These are phyloP conservation scores for Pilobolus umbonatus DNA, from an alignment of 192 early-diverging fungal species.

Conservation along the genomic window DNA sequence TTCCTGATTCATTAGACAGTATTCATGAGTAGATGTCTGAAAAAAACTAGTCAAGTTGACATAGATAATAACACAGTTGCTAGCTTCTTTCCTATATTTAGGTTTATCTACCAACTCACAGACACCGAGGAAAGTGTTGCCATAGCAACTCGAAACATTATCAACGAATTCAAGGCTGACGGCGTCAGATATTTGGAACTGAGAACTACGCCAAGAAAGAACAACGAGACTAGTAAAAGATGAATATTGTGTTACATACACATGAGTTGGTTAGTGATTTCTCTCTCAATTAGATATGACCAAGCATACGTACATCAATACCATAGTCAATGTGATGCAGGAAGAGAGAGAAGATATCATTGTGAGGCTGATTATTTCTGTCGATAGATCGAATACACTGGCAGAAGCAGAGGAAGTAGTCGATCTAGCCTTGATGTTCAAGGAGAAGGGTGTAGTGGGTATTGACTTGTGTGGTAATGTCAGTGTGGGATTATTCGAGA, in stretches of 20 bases:
- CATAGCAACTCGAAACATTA: slow-evolving; percentile 33
- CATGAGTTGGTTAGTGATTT: not conserved
- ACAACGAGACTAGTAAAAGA: slow-evolving; percentile 28
- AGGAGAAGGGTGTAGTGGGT: slow-evolving; percentile 41
- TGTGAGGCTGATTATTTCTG: slow-evolving; percentile 45
- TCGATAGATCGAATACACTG: slow-evolving; percentile 46
- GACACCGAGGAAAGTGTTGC: slow-evolving; percentile 39
- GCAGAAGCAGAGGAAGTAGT: slow-evolving; percentile 48
- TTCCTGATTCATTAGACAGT: slow-evolving; percentile 35
- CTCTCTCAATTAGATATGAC: slow-evolving; percentile 37
- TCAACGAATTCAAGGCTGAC: slow-evolving; percentile 49
- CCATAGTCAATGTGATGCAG: slow-evolving; percentile 28
- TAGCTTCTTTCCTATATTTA: slow-evolving; percentile 56
- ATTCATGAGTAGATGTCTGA: slow-evolving; percentile 38
- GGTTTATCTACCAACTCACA: slow-evolving; percentile 52
- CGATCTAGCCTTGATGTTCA: slow-evolving; percentile 42
- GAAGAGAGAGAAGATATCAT: slow-evolving; percentile 27
- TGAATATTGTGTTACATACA: not conserved
- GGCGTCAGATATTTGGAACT: slow-evolving; percentile 57
- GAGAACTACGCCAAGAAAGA: slow-evolving; percentile 48
- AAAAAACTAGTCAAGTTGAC: too few species aligned
- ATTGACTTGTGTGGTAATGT: slow-evolving; percentile 61
- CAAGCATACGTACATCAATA: slow-evolving; percentile 42
- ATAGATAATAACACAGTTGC: too few species aligned
- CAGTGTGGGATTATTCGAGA: slow-evolving; percentile 34